Evolutionary conservation across 192 early-diverging fungal species (phyloP).

Genomic region (Backusella parvicylindrica): DNA sequence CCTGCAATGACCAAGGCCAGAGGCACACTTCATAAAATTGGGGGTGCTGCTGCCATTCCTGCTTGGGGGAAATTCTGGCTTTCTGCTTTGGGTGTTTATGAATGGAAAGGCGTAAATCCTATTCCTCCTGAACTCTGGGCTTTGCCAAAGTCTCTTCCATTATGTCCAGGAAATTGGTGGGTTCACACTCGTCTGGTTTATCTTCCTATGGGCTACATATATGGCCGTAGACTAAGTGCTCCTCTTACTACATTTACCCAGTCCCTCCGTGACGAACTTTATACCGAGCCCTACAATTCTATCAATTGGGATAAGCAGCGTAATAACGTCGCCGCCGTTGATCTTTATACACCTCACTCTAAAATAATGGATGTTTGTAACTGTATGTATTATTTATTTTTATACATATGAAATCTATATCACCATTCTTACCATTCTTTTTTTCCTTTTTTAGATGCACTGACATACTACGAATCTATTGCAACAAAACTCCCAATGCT

Average conservation of each 20-base stretch:
- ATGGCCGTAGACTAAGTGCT: conserved; percentile 62
- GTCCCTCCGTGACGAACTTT: conserved; percentile 86
- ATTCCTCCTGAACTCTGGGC: conserved; percentile 93
- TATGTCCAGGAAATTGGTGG: conserved; percentile 94
- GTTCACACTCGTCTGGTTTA: conserved; percentile 91
- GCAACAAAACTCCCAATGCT: conserved; percentile 44
- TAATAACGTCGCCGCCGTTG: conserved; percentile 77
- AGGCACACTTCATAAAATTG: conserved; percentile 75
- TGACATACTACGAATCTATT: conserved; percentile 75
- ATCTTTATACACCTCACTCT: conserved; percentile 85
- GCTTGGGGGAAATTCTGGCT: conserved; percentile 99
- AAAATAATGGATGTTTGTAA: conserved; percentile 73
- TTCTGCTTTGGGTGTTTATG: conserved; percentile 82
- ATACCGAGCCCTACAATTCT: conserved; percentile 77
- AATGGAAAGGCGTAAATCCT: conserved; percentile 96
- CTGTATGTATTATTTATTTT: conserved; percentile 43
- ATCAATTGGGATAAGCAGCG: conserved; percentile 82
- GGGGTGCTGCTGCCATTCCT: conserved; percentile 81
- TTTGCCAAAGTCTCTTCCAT: conserved; percentile 74
- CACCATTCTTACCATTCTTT: background rate
- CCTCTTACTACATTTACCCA: conserved; percentile 67
- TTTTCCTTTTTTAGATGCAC: conserved; percentile 33
- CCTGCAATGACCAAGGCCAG: conserved; percentile 83
- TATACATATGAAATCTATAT: background rate
- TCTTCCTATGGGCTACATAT: conserved; percentile 94